Conservation (phyloP, 2,329 filamentous ascomycete genomes). For the Geosmithia morbida region DNA sequence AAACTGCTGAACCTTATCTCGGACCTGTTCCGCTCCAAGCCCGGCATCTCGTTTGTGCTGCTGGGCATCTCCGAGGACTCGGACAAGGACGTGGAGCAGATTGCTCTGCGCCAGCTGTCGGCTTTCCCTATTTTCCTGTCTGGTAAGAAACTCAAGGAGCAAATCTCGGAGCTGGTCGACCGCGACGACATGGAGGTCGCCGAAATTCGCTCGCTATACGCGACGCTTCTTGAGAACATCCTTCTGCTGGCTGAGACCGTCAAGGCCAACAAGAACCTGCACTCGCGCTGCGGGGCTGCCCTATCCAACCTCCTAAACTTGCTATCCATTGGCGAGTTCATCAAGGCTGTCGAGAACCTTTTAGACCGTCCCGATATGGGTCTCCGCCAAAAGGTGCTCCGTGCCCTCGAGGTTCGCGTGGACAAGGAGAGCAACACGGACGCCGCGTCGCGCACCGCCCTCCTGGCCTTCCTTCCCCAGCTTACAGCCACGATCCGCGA, state of each 20-base stretch:
- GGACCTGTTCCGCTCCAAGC: slow-evolving; percentile 65
- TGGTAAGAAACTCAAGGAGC: slow-evolving; percentile 39
- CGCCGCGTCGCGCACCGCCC: slow-evolving; percentile 47
- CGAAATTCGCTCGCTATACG: slow-evolving; percentile 56
- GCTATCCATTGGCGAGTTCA: slow-evolving; percentile 74
- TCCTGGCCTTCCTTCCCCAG: slow-evolving; percentile 68
- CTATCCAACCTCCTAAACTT: slow-evolving; percentile 72
- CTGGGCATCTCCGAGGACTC: slow-evolving; percentile 41
- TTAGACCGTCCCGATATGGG: slow-evolving; percentile 63
- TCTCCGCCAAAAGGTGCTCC: slow-evolving; percentile 65
- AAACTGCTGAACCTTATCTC: slow-evolving; percentile 62
- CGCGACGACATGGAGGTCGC: slow-evolving; percentile 50
- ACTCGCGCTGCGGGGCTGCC: slow-evolving; percentile 50
- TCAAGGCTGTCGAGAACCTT: slow-evolving; percentile 73
- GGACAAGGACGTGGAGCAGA: slow-evolving; percentile 31
- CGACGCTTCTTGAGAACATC: slow-evolving; percentile 50
- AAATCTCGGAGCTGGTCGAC: slow-evolving; percentile 42
- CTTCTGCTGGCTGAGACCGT: slow-evolving; percentile 51
- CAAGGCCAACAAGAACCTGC: slow-evolving; percentile 38
- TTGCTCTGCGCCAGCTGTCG: slow-evolving; percentile 38
- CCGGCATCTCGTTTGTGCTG: slow-evolving; percentile 56
- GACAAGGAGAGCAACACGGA: slow-evolving; percentile 59
- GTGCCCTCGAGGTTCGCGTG: slow-evolving; percentile 67
- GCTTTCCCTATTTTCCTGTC: slow-evolving; percentile 43
- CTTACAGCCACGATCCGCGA: slow-evolving; percentile 64